These are phyloP conservation scores for Calonectria pauciramosa DNA, from an alignment of 2,329 filamentous ascomycete species.

Conservation along the genomic window DNA sequence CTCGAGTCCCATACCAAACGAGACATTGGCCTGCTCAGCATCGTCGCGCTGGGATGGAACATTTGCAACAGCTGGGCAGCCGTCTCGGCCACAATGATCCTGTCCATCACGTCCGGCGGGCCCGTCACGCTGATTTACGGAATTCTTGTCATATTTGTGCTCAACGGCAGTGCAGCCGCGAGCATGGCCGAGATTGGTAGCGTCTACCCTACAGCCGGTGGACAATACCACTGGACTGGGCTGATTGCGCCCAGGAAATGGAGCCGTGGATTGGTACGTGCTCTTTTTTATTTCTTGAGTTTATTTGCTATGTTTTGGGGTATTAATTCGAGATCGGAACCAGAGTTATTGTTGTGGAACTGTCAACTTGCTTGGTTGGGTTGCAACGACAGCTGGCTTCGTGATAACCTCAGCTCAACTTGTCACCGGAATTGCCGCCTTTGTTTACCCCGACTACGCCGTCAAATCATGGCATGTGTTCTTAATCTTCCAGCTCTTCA, in stretches of 20 bases:
- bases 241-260: slow-evolving; percentile 44
- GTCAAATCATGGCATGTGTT: slow-evolving; percentile 27
- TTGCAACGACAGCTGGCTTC: slow-evolving; percentile 24
- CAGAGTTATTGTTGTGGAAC: slow-evolving; percentile 27
- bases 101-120: slow-evolving; percentile 27
- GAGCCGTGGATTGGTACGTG: slow-evolving; percentile 31
- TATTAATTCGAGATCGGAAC: background rate
- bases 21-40: slow-evolving; percentile 27
- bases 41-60: slow-evolving; percentile 30
- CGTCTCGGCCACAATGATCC: slow-evolving; percentile 38
- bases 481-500: slow-evolving; percentile 25
- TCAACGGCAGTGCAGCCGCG: slow-evolving; percentile 25
- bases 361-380: slow-evolving; percentile 27
- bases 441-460: slow-evolving; percentile 8
- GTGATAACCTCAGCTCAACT: slow-evolving; percentile 24
- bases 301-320: background rate
- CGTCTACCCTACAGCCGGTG: slow-evolving; percentile 36
- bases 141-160: slow-evolving; percentile 23
- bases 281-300: background rate
- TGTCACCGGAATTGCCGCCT: slow-evolving; percentile 20
- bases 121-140: slow-evolving; percentile 26
- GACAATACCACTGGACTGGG: slow-evolving; percentile 55
- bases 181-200: slow-evolving; percentile 29
- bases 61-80: slow-evolving; percentile 33
- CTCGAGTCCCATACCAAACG: slow-evolving; percentile 24